Base-by-base conservation (phyloP, 352 stramenopile species). In the Elongisporangium senticosum region DNA sequence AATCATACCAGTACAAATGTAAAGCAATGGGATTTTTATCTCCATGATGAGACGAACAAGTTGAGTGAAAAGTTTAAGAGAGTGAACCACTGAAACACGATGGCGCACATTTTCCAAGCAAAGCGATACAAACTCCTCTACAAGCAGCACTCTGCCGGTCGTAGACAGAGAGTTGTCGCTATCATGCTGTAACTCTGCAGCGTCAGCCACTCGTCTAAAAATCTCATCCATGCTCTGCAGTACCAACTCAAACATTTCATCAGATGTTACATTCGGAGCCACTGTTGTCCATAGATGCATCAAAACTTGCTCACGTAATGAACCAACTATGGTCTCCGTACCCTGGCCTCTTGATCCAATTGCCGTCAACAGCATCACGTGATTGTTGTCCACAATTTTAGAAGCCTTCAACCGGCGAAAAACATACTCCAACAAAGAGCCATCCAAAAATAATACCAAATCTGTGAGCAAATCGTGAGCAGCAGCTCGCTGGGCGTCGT, bases 381-480 rank as follows among this genome's bases (percentile, higher is more conserved):
- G 62, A 13, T 67, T 69, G 8, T 62, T 55, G 49, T 85, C 73
- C 19, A 77, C 15, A 15, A 33, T 51, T 43, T 58, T 51, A 0
- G 69, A 26, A 4, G 23, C 39, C 59, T 75, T 59, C 4, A 82
- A 53, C 4, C 68, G 65, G 4, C 20, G 19, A 6, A 78, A 51
- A 10, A 86, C 21, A 40, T 83, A 63, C 1, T 49, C 51, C 20
- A 88, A 49, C 37, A 83, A 59, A 8, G 60, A 56, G 6, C 64
- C 54, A 23, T 86, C 61, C 26, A 87, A 39, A 62, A 86, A 88
- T 10, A 60, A 68, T 2, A 83, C 61, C 49, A 93, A 56, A 39
- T 89, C 80, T 19, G 87, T 28, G 33, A 89, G 43, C 24, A 93
- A 53, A 11, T 73, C 65, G 33, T 87, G 77, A 5, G 74, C 66